Evolutionary conservation across 495 filamentous ascomycete species (phyloP).

Genomic region (Pyrenopolyporus hunteri): DNA sequence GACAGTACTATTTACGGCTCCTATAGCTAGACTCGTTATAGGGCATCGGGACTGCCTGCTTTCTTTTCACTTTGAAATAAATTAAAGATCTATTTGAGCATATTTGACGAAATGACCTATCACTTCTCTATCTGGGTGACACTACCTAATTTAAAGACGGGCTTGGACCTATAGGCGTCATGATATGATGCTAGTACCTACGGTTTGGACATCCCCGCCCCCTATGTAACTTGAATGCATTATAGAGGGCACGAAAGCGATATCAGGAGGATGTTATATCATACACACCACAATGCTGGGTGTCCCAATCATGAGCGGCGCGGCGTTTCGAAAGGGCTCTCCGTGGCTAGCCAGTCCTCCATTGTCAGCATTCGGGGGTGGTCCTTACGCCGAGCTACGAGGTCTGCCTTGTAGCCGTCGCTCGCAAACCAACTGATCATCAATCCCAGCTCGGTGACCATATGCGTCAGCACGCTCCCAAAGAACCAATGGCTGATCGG

Average conservation of each 20-base stretch:
- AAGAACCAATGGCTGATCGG: conserved; percentile 49
- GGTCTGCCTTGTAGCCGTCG: conserved; percentile 53
- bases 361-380: conserved; percentile 50
- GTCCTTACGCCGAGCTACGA: conserved; percentile 45
- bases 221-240: too few relatives aligned
- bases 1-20: neutral
- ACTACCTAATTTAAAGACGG: neutral
- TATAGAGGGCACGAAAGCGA: too few relatives aligned
- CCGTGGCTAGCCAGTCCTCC: conserved; percentile 47
- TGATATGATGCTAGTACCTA: too few relatives aligned
- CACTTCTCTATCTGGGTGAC: neutral
- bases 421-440: conserved; percentile 57
- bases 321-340: conserved; percentile 46
- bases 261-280: neutral
- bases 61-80: too few relatives aligned
- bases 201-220: too few relatives aligned
- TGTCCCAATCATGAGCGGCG: conserved; percentile 2
- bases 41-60: too few relatives aligned
- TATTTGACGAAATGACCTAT: too few relatives aligned
- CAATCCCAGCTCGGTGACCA: conserved; percentile 47
- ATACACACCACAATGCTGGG: neutral
- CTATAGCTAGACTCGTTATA: too few relatives aligned
- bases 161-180: too few relatives aligned
- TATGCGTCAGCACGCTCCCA: conserved; percentile 46
- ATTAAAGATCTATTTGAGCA: too few relatives aligned